Percentiles rank a stretch among this genome's conserved stretches.
These are phyloP conservation scores for Neonothopanus nambi DNA, from an alignment of 1,284 basidiomycete species.

Conservation along the genomic window DNA sequence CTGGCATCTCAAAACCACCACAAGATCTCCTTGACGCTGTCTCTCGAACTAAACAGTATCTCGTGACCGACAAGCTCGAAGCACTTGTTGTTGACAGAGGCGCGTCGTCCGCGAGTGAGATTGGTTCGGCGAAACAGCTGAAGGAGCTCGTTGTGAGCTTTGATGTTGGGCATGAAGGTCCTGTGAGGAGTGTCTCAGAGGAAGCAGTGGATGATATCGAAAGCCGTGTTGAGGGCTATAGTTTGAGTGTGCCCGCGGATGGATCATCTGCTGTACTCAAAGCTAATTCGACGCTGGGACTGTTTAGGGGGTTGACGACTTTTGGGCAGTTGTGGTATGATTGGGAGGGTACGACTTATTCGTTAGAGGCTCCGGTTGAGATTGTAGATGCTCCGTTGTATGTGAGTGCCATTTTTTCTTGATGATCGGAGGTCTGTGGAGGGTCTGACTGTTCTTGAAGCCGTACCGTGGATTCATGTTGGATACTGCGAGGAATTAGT, in stretches of 20 bases:
- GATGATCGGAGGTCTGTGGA: not conserved
- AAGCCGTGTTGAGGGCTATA: conserved; percentile 67
- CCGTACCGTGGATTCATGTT: conserved; percentile 81
- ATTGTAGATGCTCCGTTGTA: conserved; percentile 67
- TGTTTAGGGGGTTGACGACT: conserved; percentile 81
- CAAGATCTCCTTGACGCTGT: conserved; percentile 43
- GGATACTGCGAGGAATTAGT: conserved; percentile 49
- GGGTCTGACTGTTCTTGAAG: conserved; percentile 33
- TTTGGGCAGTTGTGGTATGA: conserved; percentile 81
- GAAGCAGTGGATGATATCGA: conserved; percentile 59
- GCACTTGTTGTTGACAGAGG: conserved; percentile 54
- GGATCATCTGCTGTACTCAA: conserved; percentile 60
- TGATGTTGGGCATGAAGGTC: conserved; percentile 24
- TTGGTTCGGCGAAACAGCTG: conserved; percentile 32
- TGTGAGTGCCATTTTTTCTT: conserved; percentile 39
- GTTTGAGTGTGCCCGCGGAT: conserved; percentile 59
- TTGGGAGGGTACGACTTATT: conserved; percentile 49
- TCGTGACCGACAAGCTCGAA: conserved; percentile 51
- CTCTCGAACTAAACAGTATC: conserved; percentile 37
- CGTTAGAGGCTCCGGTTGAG: conserved; percentile 56
- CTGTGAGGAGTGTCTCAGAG: conserved; percentile 42
- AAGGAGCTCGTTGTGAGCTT: conserved; percentile 44
- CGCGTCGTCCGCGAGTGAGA: conserved; percentile 33
- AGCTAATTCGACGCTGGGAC: conserved; percentile 75
- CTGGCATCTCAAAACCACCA: conserved; percentile 37